Base-by-base conservation (phyloP, 805 yeast genomes). In the Saccharomyces eubayanus region DNA sequence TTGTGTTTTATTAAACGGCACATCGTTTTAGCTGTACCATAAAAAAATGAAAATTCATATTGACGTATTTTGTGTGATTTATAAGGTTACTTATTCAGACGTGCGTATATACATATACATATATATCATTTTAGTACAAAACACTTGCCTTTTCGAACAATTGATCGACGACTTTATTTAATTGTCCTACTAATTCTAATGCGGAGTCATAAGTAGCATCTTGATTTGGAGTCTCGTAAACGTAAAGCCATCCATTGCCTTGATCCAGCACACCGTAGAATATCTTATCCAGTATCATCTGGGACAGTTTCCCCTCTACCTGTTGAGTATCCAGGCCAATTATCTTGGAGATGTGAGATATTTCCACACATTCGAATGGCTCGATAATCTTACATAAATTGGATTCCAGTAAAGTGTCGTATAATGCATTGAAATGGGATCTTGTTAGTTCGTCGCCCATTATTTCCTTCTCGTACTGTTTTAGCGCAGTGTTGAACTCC, bases 181-280 rank as follows among this genome's bases (percentile, higher is more conserved):
- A 83, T 67, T 88, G 87, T 68, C 87, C 87, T 50, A 95, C 83
- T 60, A 96, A 82, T 54, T 88, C 94, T 61, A 92, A 79, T 47
- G 95, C 86, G 52, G 92, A 83, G 58, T 86, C 94, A 66, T 92
- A 94, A 50, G 95, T 84, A 43, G 87, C 87, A 70, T 94, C 98
- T 57, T 83, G 82, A 65, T 81, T 83, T 46, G 96, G 96, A 67
- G 90, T 87, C 55, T 89, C 96, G 66, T 88, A 94, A 55, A 94
- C 82, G 60, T 89, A 84, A 63, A 94, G 78, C 96, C 97, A 94
- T 8, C 99, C 99, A 68, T 91, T 91, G 48, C 98, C 98, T 75
- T 94, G 99, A 71, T 94, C 99, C 61, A 94, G 77, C 40, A 94
- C 98, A 49, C 99, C 99, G 66, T 84, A 87, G 63, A 94, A 89